These are phyloP conservation scores for Ceratobasidium sp. DNA, from an alignment of 1,284 basidiomycete genomes.

Conservation along the genomic window DNA sequence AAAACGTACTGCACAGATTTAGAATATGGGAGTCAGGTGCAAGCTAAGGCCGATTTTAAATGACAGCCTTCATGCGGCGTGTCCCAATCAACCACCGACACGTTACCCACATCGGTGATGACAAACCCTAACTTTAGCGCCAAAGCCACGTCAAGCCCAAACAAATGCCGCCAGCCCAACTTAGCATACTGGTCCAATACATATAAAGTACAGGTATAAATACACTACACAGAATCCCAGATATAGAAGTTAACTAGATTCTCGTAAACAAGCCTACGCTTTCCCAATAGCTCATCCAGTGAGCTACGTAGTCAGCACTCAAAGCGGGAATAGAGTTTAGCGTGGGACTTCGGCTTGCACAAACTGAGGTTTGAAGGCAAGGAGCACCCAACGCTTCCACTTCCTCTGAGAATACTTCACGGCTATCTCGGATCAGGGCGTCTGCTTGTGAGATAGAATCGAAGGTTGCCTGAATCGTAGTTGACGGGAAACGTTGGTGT, in stretches of 20 bases:
- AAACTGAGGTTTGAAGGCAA: slow-evolving; percentile 15
- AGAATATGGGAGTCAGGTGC: slow-evolving; percentile 21
- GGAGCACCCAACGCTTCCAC: slow-evolving; percentile 32
- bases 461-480: slow-evolving; percentile 28
- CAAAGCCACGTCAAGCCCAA: slow-evolving; percentile 8
- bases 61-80: slow-evolving; percentile 27
- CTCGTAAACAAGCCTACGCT: neutral
- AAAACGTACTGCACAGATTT: slow-evolving; percentile 19
- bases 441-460: slow-evolving; percentile 27
- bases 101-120: slow-evolving; percentile 35
- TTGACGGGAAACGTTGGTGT: slow-evolving; percentile 18
- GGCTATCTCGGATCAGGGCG: neutral
- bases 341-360: slow-evolving; percentile 1
- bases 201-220: neutral
- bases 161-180: slow-evolving; percentile 28
- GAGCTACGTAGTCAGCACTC: neutral
- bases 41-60: slow-evolving; percentile 14
- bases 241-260: neutral
- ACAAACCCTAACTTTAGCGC: slow-evolving; percentile 31
- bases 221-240: neutral
- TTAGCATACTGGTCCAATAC: neutral
- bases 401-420: neutral
- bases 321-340: slow-evolving; percentile 9
- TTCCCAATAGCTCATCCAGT: slow-evolving; percentile 37
- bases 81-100: slow-evolving; percentile 43